Conservation (phyloP, 2,329 filamentous ascomycete species). For the Alternaria triticina region DNA sequence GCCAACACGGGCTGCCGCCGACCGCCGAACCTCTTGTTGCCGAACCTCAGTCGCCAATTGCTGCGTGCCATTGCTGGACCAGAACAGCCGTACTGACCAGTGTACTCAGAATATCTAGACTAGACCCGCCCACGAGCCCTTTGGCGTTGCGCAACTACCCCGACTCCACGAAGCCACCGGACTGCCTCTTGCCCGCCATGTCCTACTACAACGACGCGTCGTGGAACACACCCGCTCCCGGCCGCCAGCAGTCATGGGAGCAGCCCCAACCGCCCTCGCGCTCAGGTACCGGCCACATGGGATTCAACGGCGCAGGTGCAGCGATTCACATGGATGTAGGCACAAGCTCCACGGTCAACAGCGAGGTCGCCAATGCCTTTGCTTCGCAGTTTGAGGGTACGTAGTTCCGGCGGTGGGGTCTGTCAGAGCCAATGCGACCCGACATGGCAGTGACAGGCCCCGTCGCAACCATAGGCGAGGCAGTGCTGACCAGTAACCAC, state of each 20-base stretch:
- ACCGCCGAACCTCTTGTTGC: conserved; percentile 14
- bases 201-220: conserved; percentile 72
- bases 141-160: conserved; percentile 19
- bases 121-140: conserved; percentile 16
- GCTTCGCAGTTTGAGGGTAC: conserved; percentile 88
- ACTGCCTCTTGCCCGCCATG: conserved; percentile 52
- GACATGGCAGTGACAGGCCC: conserved; percentile 5
- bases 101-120: conserved; percentile 10
- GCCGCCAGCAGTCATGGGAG: conserved; percentile 73
- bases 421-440: conserved; percentile 4
- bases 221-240: conserved; percentile 66
- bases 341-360: conserved; percentile 71
- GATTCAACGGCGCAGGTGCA: conserved; percentile 16
- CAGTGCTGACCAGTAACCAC: conserved; percentile 24
- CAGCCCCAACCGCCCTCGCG: conserved; percentile 74
- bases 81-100: conserved; percentile 17
- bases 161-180: conserved; percentile 10
- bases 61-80: neutral
- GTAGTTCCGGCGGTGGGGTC: conserved; percentile 44
- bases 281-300: conserved; percentile 63
- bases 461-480: neutral
- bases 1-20: conserved; percentile 25
- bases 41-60: conserved; percentile 23
- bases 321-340: conserved; percentile 59
- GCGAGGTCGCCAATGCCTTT: conserved; percentile 78